These are phyloP conservation scores for Populus hybrid DNA, from an alignment of 441 rosid genomes.

Conservation along the genomic window DNA sequence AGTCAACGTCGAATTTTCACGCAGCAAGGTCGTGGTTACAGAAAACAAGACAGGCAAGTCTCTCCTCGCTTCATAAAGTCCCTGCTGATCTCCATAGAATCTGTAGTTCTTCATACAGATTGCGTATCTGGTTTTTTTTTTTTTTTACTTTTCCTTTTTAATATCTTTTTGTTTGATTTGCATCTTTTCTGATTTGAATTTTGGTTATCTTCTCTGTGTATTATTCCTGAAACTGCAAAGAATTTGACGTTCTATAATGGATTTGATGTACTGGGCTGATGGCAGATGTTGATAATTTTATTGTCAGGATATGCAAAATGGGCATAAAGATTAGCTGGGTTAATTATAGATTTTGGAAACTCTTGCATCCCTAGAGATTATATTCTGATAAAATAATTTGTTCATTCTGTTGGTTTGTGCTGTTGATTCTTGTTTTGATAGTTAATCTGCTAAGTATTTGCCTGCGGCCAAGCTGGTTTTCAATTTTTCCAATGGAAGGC, in stretches of 20 bases:
- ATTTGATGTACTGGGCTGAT: not conserved
- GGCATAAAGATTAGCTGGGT: not conserved
- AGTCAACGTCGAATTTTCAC: not conserved
- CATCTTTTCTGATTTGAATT: not conserved
- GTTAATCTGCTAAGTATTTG: slow-evolving; percentile 2
- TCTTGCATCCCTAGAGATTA: not conserved
- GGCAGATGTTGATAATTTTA: not conserved
- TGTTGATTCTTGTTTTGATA: not conserved
- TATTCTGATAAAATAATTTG: not conserved
- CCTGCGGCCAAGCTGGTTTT: not conserved
- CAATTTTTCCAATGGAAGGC: slow-evolving; percentile 25
- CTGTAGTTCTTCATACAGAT: not conserved
- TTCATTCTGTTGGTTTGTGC: not conserved
- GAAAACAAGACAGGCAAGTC: not conserved
- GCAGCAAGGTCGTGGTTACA: not conserved
- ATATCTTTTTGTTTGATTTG: not conserved
- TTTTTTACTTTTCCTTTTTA: not conserved
- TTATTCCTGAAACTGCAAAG: not conserved
- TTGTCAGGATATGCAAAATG: not conserved
- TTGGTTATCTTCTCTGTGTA: not conserved
- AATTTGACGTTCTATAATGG: not conserved
- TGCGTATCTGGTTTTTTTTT: not conserved
- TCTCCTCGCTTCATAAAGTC: not conserved
- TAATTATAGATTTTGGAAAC: not conserved
- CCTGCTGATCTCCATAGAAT: not conserved